Conservation (phyloP, 306 rosid species). For the Dryas octopetala region DNA sequence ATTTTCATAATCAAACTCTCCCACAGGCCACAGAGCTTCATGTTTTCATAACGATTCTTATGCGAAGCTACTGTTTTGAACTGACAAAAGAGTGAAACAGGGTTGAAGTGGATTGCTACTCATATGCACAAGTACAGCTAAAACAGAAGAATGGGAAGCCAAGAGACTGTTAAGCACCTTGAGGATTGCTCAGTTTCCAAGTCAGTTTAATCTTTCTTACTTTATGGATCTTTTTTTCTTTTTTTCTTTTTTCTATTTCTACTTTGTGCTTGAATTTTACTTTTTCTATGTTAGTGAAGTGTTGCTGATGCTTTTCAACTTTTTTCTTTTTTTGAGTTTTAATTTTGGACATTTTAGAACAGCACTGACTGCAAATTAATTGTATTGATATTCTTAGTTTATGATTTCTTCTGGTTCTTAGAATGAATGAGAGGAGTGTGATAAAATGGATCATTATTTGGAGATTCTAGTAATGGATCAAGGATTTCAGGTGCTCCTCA, state of each 20-base stretch:
- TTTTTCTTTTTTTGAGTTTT: background rate
- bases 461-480: background rate
- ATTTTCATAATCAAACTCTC: background rate
- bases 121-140: background rate
- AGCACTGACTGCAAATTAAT: background rate
- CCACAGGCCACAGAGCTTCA: background rate
- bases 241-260: background rate
- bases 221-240: background rate
- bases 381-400: background rate
- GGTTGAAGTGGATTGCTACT: background rate
- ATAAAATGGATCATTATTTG: background rate
- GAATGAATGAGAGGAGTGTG: background rate
- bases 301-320: background rate
- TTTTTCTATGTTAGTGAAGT: background rate
- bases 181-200: slow-evolving; percentile 92
- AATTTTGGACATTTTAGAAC: background rate
- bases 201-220: slow-evolving; percentile 35
- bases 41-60: background rate
- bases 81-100: background rate
- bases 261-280: slow-evolving; percentile 3
- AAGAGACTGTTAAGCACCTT: slow-evolving; percentile 76
- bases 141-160: slow-evolving; percentile 48
- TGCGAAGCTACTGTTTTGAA: background rate
- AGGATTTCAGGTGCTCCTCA: background rate
- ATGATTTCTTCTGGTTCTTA: background rate